Evolutionary conservation across 345 rosid genomes (phyloP).

Genomic region (Sisymbrium altissimum): DNA sequence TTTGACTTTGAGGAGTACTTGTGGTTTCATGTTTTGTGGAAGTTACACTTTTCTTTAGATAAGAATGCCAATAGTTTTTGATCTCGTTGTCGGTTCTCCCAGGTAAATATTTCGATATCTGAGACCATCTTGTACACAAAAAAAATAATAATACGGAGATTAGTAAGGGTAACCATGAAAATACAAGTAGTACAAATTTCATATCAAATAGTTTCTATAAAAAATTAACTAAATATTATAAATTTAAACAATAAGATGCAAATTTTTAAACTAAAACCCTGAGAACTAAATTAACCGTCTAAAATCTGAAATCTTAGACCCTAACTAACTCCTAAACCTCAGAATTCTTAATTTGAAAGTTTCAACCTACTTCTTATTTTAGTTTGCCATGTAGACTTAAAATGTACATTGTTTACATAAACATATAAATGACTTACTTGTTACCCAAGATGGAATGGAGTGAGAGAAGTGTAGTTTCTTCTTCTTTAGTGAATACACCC

Average conservation of each 20-base stretch:
- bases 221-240: not conserved
- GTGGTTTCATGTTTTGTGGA: slow-evolving; percentile 29
- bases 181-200: too few relatives aligned
- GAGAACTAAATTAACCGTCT: too few relatives aligned
- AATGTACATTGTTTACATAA: too few relatives aligned
- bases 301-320: too few relatives aligned
- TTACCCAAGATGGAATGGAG: slow-evolving; percentile 81
- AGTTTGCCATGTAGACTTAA: too few relatives aligned
- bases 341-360: not conserved
- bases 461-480: slow-evolving; percentile 64
- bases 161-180: not conserved
- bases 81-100: slow-evolving; percentile 97
- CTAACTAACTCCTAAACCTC: not conserved
- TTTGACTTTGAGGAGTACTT: slow-evolving; percentile 19
- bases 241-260: too few relatives aligned
- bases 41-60: slow-evolving; percentile 54
- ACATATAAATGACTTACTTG: slow-evolving; percentile 57
- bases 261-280: too few relatives aligned
- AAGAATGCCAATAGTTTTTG: slow-evolving; percentile 92
- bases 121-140: slow-evolving; percentile 72
- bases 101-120: slow-evolving; percentile 71
- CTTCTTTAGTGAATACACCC: slow-evolving; percentile 53
- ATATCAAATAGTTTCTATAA: too few relatives aligned
- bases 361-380: not conserved
- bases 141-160: not conserved